Base-by-base conservation (phyloP, 148 eudicot species). In the Simmondsia chinensis region DNA sequence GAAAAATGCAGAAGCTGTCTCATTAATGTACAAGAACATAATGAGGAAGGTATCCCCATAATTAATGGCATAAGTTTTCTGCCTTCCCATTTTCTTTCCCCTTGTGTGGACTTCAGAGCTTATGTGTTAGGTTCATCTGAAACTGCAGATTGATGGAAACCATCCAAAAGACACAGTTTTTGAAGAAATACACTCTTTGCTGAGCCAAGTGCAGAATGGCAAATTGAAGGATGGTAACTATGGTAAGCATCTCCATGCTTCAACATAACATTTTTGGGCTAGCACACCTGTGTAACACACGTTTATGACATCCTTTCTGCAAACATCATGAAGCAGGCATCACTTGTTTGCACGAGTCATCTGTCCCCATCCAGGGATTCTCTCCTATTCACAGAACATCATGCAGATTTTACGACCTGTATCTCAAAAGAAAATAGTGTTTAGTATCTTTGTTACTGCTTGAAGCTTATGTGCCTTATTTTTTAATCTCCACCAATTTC, bases 121-220 rank as follows among this genome's bases (percentile, higher is more conserved):
- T 59, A 8, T 18, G 13, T 66, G 18, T 56, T 18, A 25, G 43
- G 51, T 39, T 16, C 56, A 52, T 28, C 36, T 43, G 29, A 7
- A 33, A 18, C 24, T 40, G 46, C 64, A 91, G 99, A 42, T 91
- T 58, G 86, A 91, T 70, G 96, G 99, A 46, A 85, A 91, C 60
- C 79, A 77, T 59, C 54, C 80, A 17, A 91, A 91, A 74, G 89
- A 76, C 35, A 63, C 56, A 20, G 70, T 91, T 20, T 91, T 75
- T 57, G 48, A 43, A 42, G 99, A 86, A 46, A 69, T 91, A 58
- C 65, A 54, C 17, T 62, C 70, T 23, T 37, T 70, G 56, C 56
- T 91, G 54, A 63, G 45, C 50, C 59, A 67, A 46, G 68, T 79
- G 39, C 65, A 63, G 58, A 70, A 68, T 59, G 69, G 72, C 39